Evolutionary conservation across 768 basidiomycete genomes (phyloP).

Genomic region (Kwoniella europaea): DNA sequence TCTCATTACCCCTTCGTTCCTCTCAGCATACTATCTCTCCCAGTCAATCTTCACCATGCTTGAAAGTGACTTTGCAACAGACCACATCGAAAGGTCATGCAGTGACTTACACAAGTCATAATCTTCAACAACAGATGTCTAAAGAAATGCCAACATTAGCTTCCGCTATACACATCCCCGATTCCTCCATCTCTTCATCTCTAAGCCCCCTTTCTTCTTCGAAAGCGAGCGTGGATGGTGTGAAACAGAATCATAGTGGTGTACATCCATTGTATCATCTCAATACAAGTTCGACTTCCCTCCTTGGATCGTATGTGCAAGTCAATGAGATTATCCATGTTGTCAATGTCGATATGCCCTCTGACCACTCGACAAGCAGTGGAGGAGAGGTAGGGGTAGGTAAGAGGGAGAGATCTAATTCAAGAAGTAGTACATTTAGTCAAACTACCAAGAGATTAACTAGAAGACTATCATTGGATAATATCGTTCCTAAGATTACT

Average conservation of each 20-base stretch:
- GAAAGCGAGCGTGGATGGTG: background rate
- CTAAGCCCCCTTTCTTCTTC: background rate
- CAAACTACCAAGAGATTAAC: conserved; percentile 12
- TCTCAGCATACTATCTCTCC: background rate
- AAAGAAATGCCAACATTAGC: conserved; percentile 32
- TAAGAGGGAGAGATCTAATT: conserved; percentile 11
- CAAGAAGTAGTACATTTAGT: background rate
- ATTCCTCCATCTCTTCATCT: background rate
- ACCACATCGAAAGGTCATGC: background rate
- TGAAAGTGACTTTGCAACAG: background rate
- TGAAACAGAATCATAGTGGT: background rate
- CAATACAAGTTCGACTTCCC: conserved; percentile 3
- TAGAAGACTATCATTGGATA: conserved; percentile 21
- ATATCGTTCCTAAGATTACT: conserved; percentile 17
- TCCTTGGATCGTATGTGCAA: conserved; percentile 5
- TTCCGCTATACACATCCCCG: conserved; percentile 32
- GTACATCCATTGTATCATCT: conserved; percentile 9
- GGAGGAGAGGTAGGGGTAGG: too few species aligned
- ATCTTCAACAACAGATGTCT: conserved; percentile 13
- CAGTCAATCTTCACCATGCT: background rate
- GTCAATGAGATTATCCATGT: background rate
- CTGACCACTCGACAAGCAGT: too few species aligned
- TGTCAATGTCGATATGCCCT: background rate
- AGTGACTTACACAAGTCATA: conserved; percentile 10
- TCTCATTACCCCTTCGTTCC: conserved; percentile 1